phyloP scores from a whole-genome alignment of 2,329 filamentous ascomycete species.

The Colletotrichum melonis region DNA sequence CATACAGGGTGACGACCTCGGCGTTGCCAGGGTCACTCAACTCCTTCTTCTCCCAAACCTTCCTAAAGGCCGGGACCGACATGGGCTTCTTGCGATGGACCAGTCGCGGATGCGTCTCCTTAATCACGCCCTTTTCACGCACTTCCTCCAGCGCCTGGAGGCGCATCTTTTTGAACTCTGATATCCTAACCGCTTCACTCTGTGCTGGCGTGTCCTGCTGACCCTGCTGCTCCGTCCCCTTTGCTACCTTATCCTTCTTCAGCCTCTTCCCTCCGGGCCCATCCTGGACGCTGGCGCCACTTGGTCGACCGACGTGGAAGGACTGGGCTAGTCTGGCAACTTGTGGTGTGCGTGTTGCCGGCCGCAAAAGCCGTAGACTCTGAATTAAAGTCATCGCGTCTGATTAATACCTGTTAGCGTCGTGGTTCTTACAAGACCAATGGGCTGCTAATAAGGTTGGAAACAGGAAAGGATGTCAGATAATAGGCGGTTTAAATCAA shows the following conservation, averaged over 20 bases:
- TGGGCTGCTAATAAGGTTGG: conserved; percentile 36
- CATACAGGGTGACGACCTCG: conserved; percentile 40
- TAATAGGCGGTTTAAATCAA: conserved; percentile 55
- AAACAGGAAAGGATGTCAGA: conserved; percentile 45
- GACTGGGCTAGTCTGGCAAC: conserved; percentile 8
- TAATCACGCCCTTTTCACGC: conserved; percentile 14
- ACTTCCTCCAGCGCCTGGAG: conserved; percentile 19
- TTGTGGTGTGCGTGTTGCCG: conserved; percentile 36
- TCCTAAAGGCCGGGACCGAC: conserved; percentile 34
- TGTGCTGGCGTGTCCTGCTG: neutral
- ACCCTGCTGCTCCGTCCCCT: neutral
- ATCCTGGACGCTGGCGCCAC: conserved; percentile 29
- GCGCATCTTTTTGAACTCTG: conserved; percentile 35
- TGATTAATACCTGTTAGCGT: conserved; percentile 31
- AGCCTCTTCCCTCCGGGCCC: neutral
- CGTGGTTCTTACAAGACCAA: conserved; percentile 8
- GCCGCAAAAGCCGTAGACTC: conserved; percentile 46
- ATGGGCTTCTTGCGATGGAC: conserved; percentile 23
- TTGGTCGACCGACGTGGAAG: conserved; percentile 27
- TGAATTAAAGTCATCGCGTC: conserved; percentile 50
- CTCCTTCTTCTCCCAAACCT: conserved; percentile 9
- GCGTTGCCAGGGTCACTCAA: conserved; percentile 1
- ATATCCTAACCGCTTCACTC: neutral
- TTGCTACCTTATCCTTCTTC: conserved; percentile 10
- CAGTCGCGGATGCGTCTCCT: conserved; percentile 35